Percentiles rank a stretch among this genome's conserved stretches.
Evolutionary conservation across 2,329 filamentous ascomycete genomes (phyloP).

Genomic region (Knoxdaviesia proteae): DNA sequence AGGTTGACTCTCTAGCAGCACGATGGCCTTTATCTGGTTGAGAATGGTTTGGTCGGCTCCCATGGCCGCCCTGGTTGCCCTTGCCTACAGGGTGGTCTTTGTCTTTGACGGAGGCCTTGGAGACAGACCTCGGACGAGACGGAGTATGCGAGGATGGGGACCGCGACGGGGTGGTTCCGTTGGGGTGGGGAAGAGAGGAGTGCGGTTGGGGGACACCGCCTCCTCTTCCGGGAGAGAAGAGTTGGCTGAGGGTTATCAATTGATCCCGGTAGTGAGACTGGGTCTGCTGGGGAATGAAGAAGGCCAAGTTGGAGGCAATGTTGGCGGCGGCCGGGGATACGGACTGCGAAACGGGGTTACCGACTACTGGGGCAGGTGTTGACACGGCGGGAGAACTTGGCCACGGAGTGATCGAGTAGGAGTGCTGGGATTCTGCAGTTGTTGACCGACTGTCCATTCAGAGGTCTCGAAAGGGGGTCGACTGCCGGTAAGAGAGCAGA

Average conservation of each 20-base stretch:
- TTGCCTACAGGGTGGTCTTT: constrained; percentile 26
- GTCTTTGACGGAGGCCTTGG: constrained; percentile 29
- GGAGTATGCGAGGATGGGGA: constrained; percentile 35
- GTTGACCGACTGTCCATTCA: constrained; percentile 31
- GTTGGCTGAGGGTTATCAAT: constrained; percentile 43
- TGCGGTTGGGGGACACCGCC: constrained; percentile 25
- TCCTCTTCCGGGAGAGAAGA: constrained; percentile 35
- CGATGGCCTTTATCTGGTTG: constrained; percentile 35
- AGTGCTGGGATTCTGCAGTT: constrained; percentile 13
- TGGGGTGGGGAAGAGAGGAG: constrained; percentile 22
- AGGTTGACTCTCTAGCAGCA: constrained; percentile 25
- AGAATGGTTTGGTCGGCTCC: constrained; percentile 37
- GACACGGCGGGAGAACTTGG: constrained; percentile 9
- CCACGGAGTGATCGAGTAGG: constrained; percentile 14
- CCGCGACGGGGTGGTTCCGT: constrained; percentile 22
- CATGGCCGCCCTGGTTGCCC: constrained; percentile 35
- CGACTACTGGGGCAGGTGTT: constrained; percentile 6
- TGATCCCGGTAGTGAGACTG: constrained; percentile 36
- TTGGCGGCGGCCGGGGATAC: constrained; percentile 16
- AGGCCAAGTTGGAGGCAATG: constrained; percentile 29
- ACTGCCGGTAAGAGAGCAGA: constrained; percentile 5
- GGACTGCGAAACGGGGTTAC: constrained; percentile 9
- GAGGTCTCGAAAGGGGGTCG: constrained; percentile 10
- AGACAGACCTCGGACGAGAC: constrained; percentile 35
- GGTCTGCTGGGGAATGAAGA: constrained; percentile 36